Conservation (phyloP, 106 monocot species). For the Gastrodia elata region DNA sequence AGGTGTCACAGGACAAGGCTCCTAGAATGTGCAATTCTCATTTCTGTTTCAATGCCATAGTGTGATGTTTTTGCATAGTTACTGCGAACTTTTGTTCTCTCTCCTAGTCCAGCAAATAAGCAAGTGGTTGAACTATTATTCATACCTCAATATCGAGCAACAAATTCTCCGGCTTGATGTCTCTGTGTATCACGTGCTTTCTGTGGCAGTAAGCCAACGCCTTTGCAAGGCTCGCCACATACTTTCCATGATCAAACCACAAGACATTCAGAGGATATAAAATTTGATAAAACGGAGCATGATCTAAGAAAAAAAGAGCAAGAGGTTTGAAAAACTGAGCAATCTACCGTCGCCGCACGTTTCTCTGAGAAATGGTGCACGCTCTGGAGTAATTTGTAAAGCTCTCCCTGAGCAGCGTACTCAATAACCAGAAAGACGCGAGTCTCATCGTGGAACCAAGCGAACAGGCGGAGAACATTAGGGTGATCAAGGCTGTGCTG, state of each 20-base stretch:
- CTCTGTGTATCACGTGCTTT: constrained; percentile 93
- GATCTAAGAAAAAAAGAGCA: constrained; percentile 20
- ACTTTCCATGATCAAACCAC: constrained; percentile 24
- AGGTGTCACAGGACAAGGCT: too few relatives aligned
- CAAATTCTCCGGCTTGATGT: constrained; percentile 97
- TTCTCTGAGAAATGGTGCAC: constrained; percentile 53
- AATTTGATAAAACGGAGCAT: neutral
- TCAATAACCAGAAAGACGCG: constrained; percentile 80
- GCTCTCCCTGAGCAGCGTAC: constrained; percentile 68
- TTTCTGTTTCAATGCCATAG: too few relatives aligned
- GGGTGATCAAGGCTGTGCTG: constrained; percentile 64
- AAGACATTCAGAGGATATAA: neutral
- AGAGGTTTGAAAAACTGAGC: neutral
- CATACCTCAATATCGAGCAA: constrained; percentile 75
- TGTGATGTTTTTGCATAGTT: too few relatives aligned
- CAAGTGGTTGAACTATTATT: neutral
- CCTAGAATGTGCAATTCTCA: too few relatives aligned
- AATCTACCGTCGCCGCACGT: constrained; percentile 65
- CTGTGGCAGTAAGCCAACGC: constrained; percentile 79
- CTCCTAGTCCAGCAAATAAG: too few relatives aligned
- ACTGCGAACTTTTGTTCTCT: too few relatives aligned
- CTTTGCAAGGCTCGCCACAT: constrained; percentile 69
- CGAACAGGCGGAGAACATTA: constrained; percentile 72
- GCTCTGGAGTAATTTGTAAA: constrained; percentile 71
- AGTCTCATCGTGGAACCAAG: constrained; percentile 79